Evolutionary conservation across 2,329 filamentous ascomycete species (phyloP), one percentile per base, ranked within the genome.

Genomic region (Ophiognomonia clavigignenti-juglandacearum): DNA sequence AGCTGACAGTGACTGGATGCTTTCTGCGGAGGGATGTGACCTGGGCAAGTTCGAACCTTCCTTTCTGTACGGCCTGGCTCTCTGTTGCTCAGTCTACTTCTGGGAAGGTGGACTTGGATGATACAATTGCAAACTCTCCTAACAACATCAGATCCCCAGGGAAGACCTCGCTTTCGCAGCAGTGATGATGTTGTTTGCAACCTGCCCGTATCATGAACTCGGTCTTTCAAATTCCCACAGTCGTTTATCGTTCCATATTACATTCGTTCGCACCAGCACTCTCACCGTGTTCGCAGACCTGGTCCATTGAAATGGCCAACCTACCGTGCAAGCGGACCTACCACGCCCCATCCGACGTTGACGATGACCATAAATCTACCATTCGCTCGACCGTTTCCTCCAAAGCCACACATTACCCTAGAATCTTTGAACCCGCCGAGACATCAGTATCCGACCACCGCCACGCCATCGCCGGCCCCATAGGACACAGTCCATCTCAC

Each of bases 221-320:
- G n/a, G 4, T 18, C 5, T 29, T 42, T 23, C 7, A 11, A 4
- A 16, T 16, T 20, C 4, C 24, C 4, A 16, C 41, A 34, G 31
- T 39, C 27, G 22, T 31, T 36, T 24, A 40, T 19, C 14, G 19
- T 26, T 14, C 14, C 35, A 35, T 26, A 18, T 5, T 36, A 27
- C 40, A 45, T 11, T 48, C 45, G 37, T 40, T 48, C 16, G 24
- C 5, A 35, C 16, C 40, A 24, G 26, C 18, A 3, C 26, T 23
- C 7, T 9, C 6, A 16, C 11, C 23, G 26, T 16, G 18, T 22
- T 39, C 16, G n/a, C 20, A 32, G 32, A 9, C 32, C 34, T 23
- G 14, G 4, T 43, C 22, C 11, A 16, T 37, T 22, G 20, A 36
- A 8, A 48, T 51, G 48, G 37, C 37, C 13, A 14, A 48, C 24